Conservation (phyloP, 2,329 filamentous ascomycete species). For the Thermomyces lanuginosus region DNA sequence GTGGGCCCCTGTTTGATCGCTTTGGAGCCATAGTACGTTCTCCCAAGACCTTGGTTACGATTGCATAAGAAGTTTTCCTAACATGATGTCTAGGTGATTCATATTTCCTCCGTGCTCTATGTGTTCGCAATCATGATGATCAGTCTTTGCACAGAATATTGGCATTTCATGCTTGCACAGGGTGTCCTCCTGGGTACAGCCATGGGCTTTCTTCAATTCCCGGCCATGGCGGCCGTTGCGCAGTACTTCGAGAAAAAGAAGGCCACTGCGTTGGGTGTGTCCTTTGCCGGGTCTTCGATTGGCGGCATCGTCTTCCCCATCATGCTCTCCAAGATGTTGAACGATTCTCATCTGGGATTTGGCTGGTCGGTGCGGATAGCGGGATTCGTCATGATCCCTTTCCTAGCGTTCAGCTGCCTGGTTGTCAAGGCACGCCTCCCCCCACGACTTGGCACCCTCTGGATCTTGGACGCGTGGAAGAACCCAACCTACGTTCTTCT, state of each 20-base stretch:
- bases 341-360: constrained; percentile 26
- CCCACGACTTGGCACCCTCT: constrained; percentile 10
- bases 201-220: constrained; percentile 28
- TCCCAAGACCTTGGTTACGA: neutral
- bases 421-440: constrained; percentile 10
- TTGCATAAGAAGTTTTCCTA: neutral
- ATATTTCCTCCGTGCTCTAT: constrained; percentile 6
- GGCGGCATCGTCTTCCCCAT: constrained; percentile 37
- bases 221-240: constrained; percentile 30
- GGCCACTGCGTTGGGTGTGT: constrained; percentile 31
- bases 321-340: constrained; percentile 32
- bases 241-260: constrained; percentile 34
- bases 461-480: constrained; percentile 11
- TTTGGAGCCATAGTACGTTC: constrained; percentile 24
- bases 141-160: constrained; percentile 32
- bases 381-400: constrained; percentile 33
- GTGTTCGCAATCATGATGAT: constrained; percentile 10
- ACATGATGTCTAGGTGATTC: constrained; percentile 24
- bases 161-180: constrained; percentile 34
- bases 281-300: constrained; percentile 31
- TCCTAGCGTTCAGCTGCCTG: constrained; percentile 26
- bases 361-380: constrained; percentile 37
- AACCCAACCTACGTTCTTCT: constrained; percentile 10
- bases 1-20: constrained; percentile 32
- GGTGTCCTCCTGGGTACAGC: constrained; percentile 18